phyloP scores from a whole-genome alignment of 345 rosid species.

The Populus simonii region DNA sequence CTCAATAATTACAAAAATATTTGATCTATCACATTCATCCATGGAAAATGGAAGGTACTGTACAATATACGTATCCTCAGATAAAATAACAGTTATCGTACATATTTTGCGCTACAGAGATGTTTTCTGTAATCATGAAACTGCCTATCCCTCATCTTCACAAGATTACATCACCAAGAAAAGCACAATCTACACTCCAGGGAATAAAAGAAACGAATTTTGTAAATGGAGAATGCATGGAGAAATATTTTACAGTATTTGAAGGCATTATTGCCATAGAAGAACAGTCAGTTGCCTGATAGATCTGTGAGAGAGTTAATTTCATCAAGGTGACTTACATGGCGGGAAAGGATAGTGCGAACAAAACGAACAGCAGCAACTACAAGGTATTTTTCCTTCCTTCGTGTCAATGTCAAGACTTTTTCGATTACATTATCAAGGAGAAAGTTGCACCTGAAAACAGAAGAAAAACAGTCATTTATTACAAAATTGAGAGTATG shows the following conservation, averaged over 20 bases:
- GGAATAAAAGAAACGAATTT: too few species aligned
- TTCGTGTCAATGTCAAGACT: constrained; percentile 69
- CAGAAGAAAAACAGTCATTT: constrained; percentile 20
- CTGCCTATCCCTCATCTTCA: too few species aligned
- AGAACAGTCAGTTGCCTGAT: not conserved
- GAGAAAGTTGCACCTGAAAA: constrained; percentile 83
- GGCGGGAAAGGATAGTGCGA: constrained; percentile 81
- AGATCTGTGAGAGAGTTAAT: not conserved
- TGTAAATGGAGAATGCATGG: too few species aligned
- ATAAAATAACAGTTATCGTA: too few species aligned
- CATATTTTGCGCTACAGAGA: too few species aligned
- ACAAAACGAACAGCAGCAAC: constrained; percentile 92
- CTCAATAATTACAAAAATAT: too few species aligned
- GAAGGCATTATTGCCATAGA: not conserved
- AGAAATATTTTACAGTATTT: not conserved
- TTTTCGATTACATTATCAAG: constrained; percentile 76
- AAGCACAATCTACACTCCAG: too few species aligned
- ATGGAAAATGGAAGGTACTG: too few species aligned
- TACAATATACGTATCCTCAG: too few species aligned
- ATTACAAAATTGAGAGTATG: constrained; percentile 12
- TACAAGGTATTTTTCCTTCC: constrained; percentile 90
- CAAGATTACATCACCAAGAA: too few species aligned
- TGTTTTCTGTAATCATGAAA: too few species aligned
- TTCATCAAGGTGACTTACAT: constrained; percentile 48
- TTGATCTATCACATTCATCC: too few species aligned